A percentile compares a stretch with the other conserved stretches of the same genome.
Evolutionary conservation across 148 eudicot genomes (phyloP).

Genomic region (Chenopodium formosanum): DNA sequence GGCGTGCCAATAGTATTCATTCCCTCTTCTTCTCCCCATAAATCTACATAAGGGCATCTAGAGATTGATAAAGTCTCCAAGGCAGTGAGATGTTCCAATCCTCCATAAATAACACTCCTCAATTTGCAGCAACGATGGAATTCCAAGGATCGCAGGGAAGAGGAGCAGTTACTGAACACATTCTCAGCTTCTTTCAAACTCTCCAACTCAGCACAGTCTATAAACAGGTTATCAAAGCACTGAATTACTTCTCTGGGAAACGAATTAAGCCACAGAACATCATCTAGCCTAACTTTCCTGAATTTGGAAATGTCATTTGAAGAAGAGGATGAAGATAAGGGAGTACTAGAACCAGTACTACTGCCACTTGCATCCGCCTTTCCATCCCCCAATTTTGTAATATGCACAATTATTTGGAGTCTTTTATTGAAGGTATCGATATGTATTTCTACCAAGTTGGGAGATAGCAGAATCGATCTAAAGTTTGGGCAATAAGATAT

Average conservation of each 20-base stretch:
- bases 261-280: background rate
- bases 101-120: constrained; percentile 8
- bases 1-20: background rate
- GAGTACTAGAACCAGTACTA: no score
- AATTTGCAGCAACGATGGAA: background rate
- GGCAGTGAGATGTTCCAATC: constrained; percentile 16
- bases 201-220: background rate
- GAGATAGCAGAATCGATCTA: background rate
- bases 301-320: no score
- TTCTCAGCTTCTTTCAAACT: background rate
- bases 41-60: background rate
- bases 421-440: background rate
- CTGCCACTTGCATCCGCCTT: background rate
- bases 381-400: background rate
- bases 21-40: background rate
- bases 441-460: background rate
- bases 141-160: background rate
- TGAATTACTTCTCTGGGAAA: background rate
- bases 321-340: no score
- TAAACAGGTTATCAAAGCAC: background rate
- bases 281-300: background rate
- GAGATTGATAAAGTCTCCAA: background rate
- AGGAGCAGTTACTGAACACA: background rate
- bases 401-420: background rate
- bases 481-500: background rate